A percentile compares a stretch with the other conserved stretches of the same genome.
phyloP scores from a whole-genome alignment of 192 early-diverging fungal genomes.

The Spizellomyces sp. region DNA sequence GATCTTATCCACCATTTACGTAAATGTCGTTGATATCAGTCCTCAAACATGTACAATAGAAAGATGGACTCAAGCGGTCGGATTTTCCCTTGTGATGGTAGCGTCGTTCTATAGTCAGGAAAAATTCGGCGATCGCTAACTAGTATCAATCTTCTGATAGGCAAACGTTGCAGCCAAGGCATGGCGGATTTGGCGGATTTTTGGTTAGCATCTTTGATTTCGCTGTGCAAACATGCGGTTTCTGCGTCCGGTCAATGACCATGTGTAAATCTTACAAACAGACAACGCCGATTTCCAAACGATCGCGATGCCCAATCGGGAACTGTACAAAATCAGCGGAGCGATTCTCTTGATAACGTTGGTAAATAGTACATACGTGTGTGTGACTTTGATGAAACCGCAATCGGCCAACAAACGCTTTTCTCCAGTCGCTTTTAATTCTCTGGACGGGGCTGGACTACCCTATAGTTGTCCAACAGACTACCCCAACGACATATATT shows the following conservation, averaged over 20 bases:
- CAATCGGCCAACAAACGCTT: not conserved
- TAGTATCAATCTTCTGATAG: not conserved
- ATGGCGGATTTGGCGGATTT: conserved; percentile 7
- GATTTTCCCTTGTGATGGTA: conserved; percentile 9
- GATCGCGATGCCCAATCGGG: no score
- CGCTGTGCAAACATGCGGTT: no score
- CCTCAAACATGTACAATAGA: not conserved
- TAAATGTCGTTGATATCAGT: not conserved
- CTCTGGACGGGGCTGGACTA: conserved; percentile 3
- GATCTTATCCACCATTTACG: not conserved
- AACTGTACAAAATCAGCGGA: no score
- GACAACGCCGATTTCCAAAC: no score
- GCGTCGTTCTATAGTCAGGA: not conserved
- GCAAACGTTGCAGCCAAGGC: conserved; percentile 6
- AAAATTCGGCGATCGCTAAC: not conserved
- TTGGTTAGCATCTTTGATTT: not conserved
- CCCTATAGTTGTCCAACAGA: not conserved
- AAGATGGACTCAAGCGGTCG: conserved; percentile 3
- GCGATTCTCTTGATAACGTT: no score
- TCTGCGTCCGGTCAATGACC: no score
- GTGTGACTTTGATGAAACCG: not conserved
- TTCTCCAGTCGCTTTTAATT: not conserved
- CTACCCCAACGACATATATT: not conserved
- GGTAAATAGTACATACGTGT: no score
- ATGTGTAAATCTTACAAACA: no score